Conservation (phyloP, 495 filamentous ascomycete species). For the Penicillium canescens region DNA sequence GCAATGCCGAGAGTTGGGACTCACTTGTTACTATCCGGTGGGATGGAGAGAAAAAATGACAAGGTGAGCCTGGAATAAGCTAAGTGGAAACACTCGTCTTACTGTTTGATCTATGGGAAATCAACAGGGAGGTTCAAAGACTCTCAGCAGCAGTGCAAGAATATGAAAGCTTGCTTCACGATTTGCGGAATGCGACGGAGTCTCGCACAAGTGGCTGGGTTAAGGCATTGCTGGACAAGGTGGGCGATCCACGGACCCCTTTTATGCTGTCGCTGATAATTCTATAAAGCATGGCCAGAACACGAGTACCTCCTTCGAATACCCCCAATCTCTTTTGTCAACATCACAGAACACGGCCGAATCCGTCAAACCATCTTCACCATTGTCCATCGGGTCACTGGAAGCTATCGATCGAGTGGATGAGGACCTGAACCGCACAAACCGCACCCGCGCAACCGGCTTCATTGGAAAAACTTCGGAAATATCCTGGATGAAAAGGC, state of each 20-base stretch:
- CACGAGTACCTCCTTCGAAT: slow-evolving; percentile 26
- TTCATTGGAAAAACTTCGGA: slow-evolving; percentile 68
- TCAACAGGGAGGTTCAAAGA: slow-evolving; percentile 37
- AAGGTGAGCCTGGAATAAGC: slow-evolving; percentile 38
- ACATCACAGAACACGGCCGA: slow-evolving; percentile 37
- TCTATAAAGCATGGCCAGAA: slow-evolving; percentile 19
- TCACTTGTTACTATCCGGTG: slow-evolving; percentile 53
- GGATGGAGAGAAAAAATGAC: slow-evolving; percentile 60
- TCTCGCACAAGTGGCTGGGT: slow-evolving; percentile 35
- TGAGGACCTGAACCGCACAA: slow-evolving; percentile 58
- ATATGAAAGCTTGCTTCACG: slow-evolving; percentile 49
- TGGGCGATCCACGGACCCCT: slow-evolving; percentile 11
- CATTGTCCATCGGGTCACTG: slow-evolving; percentile 60
- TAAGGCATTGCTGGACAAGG: slow-evolving; percentile 42
- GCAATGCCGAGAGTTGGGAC: slow-evolving; percentile 55
- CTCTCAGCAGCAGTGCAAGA: slow-evolving; percentile 48
- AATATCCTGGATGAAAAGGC: slow-evolving; percentile 60
- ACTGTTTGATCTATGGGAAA: background rate
- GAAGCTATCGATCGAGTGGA: slow-evolving; percentile 61
- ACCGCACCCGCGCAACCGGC: slow-evolving; percentile 53
- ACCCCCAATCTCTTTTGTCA: slow-evolving; percentile 31
- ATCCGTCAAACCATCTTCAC: slow-evolving; percentile 18
- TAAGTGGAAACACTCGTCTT: background rate
- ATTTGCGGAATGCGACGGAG: slow-evolving; percentile 35
- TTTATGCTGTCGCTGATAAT: background rate